Conservation (phyloP, 805 yeast species). For the Kluyveromyces dobzhanskii region DNA sequence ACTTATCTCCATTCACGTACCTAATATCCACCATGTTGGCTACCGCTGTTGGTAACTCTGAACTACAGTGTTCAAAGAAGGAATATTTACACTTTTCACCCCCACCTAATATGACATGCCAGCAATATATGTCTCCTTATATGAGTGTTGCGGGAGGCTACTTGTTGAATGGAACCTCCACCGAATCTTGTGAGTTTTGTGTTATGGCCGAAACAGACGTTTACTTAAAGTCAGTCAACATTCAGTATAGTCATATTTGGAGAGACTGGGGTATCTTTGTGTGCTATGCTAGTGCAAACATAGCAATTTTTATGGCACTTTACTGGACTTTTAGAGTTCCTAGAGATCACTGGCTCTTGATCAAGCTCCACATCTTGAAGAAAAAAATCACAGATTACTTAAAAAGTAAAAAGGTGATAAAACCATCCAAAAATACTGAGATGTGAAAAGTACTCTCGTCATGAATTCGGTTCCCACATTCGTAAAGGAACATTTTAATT, state of each 20-base stretch:
- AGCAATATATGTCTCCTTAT: slow-evolving; percentile 15
- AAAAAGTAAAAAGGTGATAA: background rate
- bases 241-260: slow-evolving; percentile 37
- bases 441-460: too few species aligned
- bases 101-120: slow-evolving; percentile 19
- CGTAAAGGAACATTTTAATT: too few species aligned
- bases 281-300: slow-evolving; percentile 40
- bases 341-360: slow-evolving; percentile 24
- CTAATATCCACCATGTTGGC: slow-evolving; percentile 39
- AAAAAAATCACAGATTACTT: background rate
- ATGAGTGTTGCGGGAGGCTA: slow-evolving; percentile 19
- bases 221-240: slow-evolving; percentile 34
- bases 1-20: slow-evolving; percentile 36
- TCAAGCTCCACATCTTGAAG: background rate
- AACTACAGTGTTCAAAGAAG: slow-evolving; percentile 34
- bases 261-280: slow-evolving; percentile 51
- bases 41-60: slow-evolving; percentile 39
- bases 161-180: slow-evolving; percentile 26
- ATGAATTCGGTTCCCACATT: too few species aligned
- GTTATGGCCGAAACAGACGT: slow-evolving; percentile 43
- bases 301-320: slow-evolving; percentile 32
- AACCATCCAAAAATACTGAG: background rate
- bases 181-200: slow-evolving; percentile 50
- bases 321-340: slow-evolving; percentile 64
- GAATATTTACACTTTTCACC: slow-evolving; percentile 17